Evolutionary conservation across 768 basidiomycete genomes (phyloP), one percentile per base, ranked within the genome.

Genomic region (Podaxis rugospora): DNA sequence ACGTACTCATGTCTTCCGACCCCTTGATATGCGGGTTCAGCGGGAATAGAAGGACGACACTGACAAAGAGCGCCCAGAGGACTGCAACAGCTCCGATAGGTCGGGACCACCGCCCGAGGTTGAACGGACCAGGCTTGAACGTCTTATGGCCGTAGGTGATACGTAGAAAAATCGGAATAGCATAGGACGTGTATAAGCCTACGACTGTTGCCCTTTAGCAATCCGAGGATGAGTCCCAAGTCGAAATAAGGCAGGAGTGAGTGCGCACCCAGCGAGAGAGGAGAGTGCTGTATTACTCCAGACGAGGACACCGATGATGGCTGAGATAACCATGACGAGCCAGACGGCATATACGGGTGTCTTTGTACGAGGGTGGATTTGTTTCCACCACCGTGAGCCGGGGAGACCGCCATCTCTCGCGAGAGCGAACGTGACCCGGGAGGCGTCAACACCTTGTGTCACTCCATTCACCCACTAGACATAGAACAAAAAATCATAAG

Each of bases 361-460:
- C 40, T 67, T 67, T 1, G 73, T 75, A 14, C 55, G 54, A 1
- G 36, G 64, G 57, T 76, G 75, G 53, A 76, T 65, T 58, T 66
- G 64, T 56, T 74, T 74, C 73, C 72, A 74, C 69, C 68, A 74
- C 23, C 67, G 66, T 1, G 76, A 76, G 10, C 75, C 74, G 3
- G 76, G 76, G 7, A 76, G 65, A 11, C 73, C 77, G 50, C 75
- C 67, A 49, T 77, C 77, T 9, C 77, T 70, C 9, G 85, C 84
- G 63, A 87, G 83, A 3, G 85, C 85, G 52, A 85, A 87, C 40
- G 87, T 76, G 47, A 87, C 85, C 5, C 85, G 81, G 14, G 84
- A 86, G 10, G 85, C 85, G 62, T 87, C 85, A 13, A 87, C 84
- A 16, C 80, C 83, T 66, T 87, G 85, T 5, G 86, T 83, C 4